Conservation (phyloP, 192 early-diverging fungal species). For the Coemansia sp. region DNA sequence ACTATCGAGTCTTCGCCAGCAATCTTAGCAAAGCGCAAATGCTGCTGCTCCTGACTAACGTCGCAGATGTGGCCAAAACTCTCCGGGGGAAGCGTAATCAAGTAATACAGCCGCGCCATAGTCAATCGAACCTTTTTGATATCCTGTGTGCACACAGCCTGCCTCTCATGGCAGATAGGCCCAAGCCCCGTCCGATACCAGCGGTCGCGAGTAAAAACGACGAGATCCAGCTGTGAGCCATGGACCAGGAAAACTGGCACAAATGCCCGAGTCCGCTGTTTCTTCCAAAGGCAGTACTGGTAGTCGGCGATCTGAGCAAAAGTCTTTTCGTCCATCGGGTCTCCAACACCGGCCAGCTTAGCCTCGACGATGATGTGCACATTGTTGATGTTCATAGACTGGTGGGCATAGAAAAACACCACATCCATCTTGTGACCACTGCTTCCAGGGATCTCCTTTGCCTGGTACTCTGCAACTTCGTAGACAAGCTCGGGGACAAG, state of each 20-base stretch:
- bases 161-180: not conserved
- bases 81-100: not conserved
- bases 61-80: slow-evolving; percentile 10
- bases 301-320: not conserved
- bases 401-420: not conserved
- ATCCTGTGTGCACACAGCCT: no score
- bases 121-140: not conserved
- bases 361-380: not conserved
- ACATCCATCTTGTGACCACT: not conserved
- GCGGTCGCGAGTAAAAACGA: slow-evolving; percentile 4
- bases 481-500: not conserved
- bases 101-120: not conserved
- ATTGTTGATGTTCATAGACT: not conserved
- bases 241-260: not conserved
- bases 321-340: not conserved
- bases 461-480: not conserved
- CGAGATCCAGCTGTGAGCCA: not conserved
- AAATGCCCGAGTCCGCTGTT: slow-evolving; percentile 10
- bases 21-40: not conserved
- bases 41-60: not conserved
- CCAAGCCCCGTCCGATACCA: not conserved
- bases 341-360: not conserved
- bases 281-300: slow-evolving; percentile 1
- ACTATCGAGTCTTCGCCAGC: not conserved
- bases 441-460: not conserved